A percentile compares a stretch with the other conserved stretches of the same genome.
Evolutionary conservation across 73 alveolate species (phyloP).

Genomic region (Uronychia binucleata): DNA sequence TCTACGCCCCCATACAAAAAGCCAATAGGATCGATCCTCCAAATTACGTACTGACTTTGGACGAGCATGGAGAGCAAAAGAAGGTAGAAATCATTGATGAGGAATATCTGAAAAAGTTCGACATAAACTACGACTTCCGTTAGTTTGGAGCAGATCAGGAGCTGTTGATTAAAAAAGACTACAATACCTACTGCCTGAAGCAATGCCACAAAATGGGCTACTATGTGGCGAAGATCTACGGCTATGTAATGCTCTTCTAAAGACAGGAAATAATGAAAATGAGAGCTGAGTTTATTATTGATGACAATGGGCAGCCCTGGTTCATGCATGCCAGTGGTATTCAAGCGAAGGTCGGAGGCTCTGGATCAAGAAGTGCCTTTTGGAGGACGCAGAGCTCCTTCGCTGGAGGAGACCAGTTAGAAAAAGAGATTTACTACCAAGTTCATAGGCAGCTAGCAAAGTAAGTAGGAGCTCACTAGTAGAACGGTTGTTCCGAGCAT

Average conservation of each 20-base stretch:
- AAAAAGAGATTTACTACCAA: neutral
- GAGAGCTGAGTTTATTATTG: slow-evolving; percentile 11
- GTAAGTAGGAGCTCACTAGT: slow-evolving; percentile 11
- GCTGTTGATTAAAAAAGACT: neutral
- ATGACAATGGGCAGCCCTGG: slow-evolving; percentile 20
- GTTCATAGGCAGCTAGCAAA: neutral
- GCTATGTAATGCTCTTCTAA: neutral
- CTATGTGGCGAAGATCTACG: neutral
- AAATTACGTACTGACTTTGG: too few species aligned
- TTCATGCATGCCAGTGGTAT: neutral
- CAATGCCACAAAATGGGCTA: neutral
- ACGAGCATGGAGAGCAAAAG: neutral
- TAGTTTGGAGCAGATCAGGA: neutral
- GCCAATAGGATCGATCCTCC: neutral
- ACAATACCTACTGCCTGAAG: slow-evolving; percentile 1
- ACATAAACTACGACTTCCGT: neutral
- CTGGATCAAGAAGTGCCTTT: neutral
- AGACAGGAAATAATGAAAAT: slow-evolving; percentile 12
- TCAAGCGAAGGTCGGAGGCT: neutral
- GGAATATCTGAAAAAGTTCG: neutral
- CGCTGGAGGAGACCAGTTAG: neutral
- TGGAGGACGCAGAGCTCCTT: neutral
- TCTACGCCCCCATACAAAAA: slow-evolving; percentile 2
- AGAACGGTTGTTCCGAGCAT: neutral
- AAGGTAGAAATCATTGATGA: slow-evolving; percentile 7